A percentile compares a stretch with the other conserved stretches of the same genome.
Conservation (phyloP, 2,329 filamentous ascomycete genomes). For the Exophiala bonariae region DNA sequence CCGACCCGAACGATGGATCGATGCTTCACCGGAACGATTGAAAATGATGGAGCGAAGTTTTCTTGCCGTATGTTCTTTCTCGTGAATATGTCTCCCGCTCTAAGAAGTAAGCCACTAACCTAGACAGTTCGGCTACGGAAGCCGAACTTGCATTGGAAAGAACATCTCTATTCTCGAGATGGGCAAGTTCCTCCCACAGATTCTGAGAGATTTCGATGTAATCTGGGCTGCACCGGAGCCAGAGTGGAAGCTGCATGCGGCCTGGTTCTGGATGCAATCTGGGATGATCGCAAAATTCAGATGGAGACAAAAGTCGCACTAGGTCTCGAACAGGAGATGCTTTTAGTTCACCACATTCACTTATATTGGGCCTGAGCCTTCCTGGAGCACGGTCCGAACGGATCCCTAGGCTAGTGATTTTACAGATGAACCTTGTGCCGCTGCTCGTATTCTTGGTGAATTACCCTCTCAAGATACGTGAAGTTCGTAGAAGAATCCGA, state of each 20-base stretch:
- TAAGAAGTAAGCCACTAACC: too few relatives aligned
- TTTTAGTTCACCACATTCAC: too few relatives aligned
- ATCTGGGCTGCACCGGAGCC: slow-evolving; percentile 4
- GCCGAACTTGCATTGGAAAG: slow-evolving; percentile 34
- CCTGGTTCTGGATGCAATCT: slow-evolving; percentile 13
- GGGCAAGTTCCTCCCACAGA: slow-evolving; percentile 36
- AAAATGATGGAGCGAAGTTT: slow-evolving; percentile 32
- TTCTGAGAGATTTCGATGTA: slow-evolving; percentile 32
- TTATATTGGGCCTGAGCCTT: too few relatives aligned
- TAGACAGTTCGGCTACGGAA: slow-evolving; percentile 29
- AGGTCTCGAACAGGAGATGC: too few relatives aligned
- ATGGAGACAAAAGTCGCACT: background rate
- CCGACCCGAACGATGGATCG: slow-evolving; percentile 47
- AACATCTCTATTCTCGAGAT: slow-evolving; percentile 41
- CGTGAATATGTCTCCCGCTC: too few relatives aligned
- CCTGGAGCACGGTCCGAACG: too few relatives aligned
- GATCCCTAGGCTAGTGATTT: too few relatives aligned
- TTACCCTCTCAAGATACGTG: too few relatives aligned
- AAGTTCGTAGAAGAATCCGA: too few relatives aligned
- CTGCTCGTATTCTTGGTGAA: too few relatives aligned
- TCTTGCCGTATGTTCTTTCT: slow-evolving; percentile 7
- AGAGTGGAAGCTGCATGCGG: slow-evolving; percentile 3
- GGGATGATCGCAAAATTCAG: background rate
- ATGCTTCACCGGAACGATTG: slow-evolving; percentile 27
- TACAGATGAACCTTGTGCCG: too few relatives aligned